Percentiles rank a stretch among this genome's conserved stretches.
These are phyloP conservation scores for Lentinus polychrous DNA, from an alignment of 1,284 basidiomycete genomes.

Conservation along the genomic window DNA sequence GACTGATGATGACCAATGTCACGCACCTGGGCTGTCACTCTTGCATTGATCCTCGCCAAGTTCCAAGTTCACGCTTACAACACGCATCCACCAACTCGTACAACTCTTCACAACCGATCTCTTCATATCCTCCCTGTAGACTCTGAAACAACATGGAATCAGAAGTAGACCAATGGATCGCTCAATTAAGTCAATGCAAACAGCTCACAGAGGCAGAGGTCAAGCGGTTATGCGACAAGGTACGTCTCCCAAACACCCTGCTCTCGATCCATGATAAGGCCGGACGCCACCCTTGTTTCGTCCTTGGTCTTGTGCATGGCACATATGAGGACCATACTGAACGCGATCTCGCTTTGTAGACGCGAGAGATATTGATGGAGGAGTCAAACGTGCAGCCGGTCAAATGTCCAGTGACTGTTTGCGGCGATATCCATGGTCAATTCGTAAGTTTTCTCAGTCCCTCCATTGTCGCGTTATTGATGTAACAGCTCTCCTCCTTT, in stretches of 20 bases:
- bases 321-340: conserved; percentile 12
- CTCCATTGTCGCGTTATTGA: conserved; percentile 13
- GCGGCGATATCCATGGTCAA: conserved; percentile 98
- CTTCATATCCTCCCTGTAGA: conserved; percentile 9
- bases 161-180: conserved; percentile 93
- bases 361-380: conserved; percentile 95
- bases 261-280: conserved; percentile 23
- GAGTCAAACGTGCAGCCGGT: conserved; percentile 98
- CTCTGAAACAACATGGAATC: conserved; percentile 51
- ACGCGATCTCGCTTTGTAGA: conserved; percentile 42
- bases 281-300: conserved; percentile 18
- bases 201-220: conserved; percentile 95
- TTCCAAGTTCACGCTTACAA: background rate
- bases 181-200: conserved; percentile 96
- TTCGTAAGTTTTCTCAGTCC: conserved; percentile 68
- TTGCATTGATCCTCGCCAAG: too few relatives aligned
- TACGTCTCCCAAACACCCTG: conserved; percentile 32
- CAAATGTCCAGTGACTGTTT: conserved; percentile 94
- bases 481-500: conserved; percentile 4
- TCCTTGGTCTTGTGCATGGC: conserved; percentile 10
- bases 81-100: conserved; percentile 13
- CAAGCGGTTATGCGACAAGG: conserved; percentile 98
- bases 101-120: conserved; percentile 16
- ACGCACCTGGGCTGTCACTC: too few relatives aligned
- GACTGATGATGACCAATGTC: too few relatives aligned